A percentile compares a stretch with the other conserved stretches of the same genome.
These are phyloP conservation scores for Blakeslea trispora DNA, from an alignment of 371 early-diverging fungal genomes.

Conservation along the genomic window DNA sequence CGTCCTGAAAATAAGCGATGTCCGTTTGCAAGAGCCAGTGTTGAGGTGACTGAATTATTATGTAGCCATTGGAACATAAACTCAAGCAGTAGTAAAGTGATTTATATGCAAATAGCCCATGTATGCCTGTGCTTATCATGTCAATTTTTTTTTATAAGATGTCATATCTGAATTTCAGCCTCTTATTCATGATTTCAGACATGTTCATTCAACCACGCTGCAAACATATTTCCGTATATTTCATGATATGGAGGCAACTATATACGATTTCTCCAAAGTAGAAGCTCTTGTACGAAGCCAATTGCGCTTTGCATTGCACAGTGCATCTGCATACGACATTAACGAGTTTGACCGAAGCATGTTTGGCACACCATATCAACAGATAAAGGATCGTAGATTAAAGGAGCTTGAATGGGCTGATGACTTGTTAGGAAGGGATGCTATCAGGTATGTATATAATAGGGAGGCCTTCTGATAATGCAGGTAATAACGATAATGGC, in stretches of 20 bases:
- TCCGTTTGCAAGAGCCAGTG: constrained; percentile 67
- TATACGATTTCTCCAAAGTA: constrained; percentile 63
- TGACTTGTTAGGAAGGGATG: constrained; percentile 61
- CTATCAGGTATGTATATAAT: constrained; percentile 57
- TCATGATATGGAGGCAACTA: constrained; percentile 69
- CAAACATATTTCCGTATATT: constrained; percentile 63
- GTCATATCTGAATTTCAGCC: constrained; percentile 65
- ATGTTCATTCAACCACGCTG: constrained; percentile 60
- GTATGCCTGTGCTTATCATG: background rate
- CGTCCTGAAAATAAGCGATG: constrained; percentile 59
- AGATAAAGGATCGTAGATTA: constrained; percentile 66
- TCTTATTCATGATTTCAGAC: constrained; percentile 61
- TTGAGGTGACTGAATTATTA: constrained; percentile 71
- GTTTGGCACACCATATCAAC: constrained; percentile 63
- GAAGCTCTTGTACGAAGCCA: constrained; percentile 60
- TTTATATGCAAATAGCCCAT: background rate
- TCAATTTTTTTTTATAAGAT: constrained; percentile 20
- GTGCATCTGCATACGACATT: constrained; percentile 41
- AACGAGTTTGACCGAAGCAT: constrained; percentile 63
- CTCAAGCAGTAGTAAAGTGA: constrained; percentile 49
- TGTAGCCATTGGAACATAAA: constrained; percentile 74
- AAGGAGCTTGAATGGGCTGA: constrained; percentile 75
- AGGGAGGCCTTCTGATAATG: background rate
- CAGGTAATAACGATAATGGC: too few relatives aligned
- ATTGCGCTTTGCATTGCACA: constrained; percentile 46